These are phyloP conservation scores for Venturia effusa DNA, from an alignment of 2,329 filamentous ascomycete species.

Conservation along the genomic window DNA sequence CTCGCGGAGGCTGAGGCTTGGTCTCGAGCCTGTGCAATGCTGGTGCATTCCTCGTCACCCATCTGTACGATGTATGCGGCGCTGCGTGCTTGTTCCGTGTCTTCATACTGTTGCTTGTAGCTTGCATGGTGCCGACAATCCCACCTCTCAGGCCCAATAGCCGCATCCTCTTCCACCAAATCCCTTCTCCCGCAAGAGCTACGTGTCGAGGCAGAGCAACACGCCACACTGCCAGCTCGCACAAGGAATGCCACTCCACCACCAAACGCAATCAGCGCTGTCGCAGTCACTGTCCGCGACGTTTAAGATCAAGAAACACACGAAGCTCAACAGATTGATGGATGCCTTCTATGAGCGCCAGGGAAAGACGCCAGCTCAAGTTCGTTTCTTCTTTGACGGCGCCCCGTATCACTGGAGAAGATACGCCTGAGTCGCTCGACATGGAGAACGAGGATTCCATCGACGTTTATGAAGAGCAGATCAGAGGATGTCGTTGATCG, in stretches of 20 bases:
- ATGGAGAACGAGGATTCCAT: background rate
- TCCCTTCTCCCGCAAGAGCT: background rate
- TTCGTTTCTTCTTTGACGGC: conserved; percentile 8
- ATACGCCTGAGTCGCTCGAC: background rate
- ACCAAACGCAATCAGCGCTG: background rate
- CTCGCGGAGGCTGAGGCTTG: no score
- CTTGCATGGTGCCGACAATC: background rate
- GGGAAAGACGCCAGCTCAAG: background rate
- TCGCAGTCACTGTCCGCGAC: background rate
- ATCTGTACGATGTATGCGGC: no score
- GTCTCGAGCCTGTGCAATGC: no score
- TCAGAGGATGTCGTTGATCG: background rate
- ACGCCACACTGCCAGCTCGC: background rate
- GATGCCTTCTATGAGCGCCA: background rate
- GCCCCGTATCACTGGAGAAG: background rate
- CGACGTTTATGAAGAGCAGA: conserved; percentile 7
- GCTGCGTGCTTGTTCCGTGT: no score
- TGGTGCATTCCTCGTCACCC: no score
- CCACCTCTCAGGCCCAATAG: background rate
- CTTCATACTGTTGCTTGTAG: no score
- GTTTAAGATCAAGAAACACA: background rate
- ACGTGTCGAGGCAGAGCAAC: background rate
- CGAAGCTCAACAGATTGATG: background rate
- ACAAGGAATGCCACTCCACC: background rate
- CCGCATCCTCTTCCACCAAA: background rate